phyloP scores from a whole-genome alignment of 176 grass and related monocot species.

The Hyparrhenia diplandra region DNA sequence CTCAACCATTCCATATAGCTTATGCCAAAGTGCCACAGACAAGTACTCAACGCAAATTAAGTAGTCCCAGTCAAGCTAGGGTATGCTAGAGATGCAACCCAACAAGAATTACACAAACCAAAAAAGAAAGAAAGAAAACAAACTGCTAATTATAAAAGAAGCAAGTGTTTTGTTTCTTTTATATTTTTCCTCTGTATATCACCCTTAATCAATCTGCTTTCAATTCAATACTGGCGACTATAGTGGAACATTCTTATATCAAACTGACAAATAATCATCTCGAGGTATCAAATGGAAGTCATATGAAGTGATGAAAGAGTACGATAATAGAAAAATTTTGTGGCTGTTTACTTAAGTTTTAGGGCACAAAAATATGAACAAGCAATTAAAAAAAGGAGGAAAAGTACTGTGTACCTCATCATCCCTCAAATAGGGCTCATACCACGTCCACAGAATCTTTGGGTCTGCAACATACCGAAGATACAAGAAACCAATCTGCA shows the following conservation, averaged over 20 bases:
- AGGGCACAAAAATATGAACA: neutral
- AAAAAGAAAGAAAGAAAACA: neutral
- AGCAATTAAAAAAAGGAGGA: neutral
- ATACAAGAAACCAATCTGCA: constrained; percentile 91
- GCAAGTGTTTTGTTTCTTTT: neutral
- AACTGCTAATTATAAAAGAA: neutral
- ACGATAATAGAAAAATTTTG: neutral
- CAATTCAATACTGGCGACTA: neutral
- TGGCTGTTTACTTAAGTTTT: neutral
- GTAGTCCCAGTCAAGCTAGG: neutral
- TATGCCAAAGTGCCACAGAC: neutral
- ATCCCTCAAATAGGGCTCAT: constrained; percentile 90
- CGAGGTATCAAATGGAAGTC: neutral
- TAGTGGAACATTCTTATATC: neutral
- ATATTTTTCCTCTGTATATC: too few relatives aligned
- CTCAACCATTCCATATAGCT: neutral
- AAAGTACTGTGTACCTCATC: constrained; percentile 57
- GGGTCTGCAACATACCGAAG: constrained; percentile 84
- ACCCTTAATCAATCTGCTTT: neutral
- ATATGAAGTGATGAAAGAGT: neutral
- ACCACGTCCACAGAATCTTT: constrained; percentile 89
- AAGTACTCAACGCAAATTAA: neutral
- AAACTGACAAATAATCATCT: neutral
- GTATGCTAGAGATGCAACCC: neutral
- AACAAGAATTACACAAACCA: neutral